Evolutionary conservation across 768 basidiomycete genomes (phyloP), one percentile per base, ranked within the genome.

Genomic region (Suillus lakei): DNA sequence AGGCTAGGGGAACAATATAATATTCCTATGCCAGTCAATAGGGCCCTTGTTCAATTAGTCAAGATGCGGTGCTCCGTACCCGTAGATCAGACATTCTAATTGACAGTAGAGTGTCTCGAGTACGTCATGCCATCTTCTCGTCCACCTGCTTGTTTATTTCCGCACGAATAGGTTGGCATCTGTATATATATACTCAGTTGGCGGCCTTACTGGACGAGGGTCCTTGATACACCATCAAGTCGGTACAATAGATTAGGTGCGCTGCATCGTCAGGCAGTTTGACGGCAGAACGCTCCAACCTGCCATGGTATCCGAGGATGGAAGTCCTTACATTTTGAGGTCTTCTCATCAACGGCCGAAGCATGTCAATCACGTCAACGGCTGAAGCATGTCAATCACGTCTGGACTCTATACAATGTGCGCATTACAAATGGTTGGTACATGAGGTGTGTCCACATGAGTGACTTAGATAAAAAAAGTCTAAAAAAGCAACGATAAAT

Each of bases 51-150:
- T 43, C 79, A 87, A 60, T 79, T 93, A 67, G 78, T 92, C 66
- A 84, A 85, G 70, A 79, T 91, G 82, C 86, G 89, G 60, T 75
- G 76, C 46, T 71, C 75, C 15, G 82, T 91, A 64, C 88, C 90
- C 32, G 23, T 88, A 60, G 86, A 90, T 71, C 81, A 83, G 61
- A 68, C 72, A 63, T 56, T 77, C 39, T 76, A 43, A 48, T 53
- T 28, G 28, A 30, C 18, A 26, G 23, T 46, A 15, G 38, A 28
- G 58, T 59, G 28, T 59, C 15, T 21, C 7, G 18, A 30, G 58
- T 59, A 23, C 5, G 58, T 38, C 28, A 13, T 30, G 2, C 26
- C 30, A 3, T 21, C 21, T 21, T 41, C 12, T 59, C 10, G 3
- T 30, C 16, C 18, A 18, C 26, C 39, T 30, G 18, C 9, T 28